Base-by-base conservation (phyloP, 129 eudicot species). In the Flaveria sonorensis region DNA sequence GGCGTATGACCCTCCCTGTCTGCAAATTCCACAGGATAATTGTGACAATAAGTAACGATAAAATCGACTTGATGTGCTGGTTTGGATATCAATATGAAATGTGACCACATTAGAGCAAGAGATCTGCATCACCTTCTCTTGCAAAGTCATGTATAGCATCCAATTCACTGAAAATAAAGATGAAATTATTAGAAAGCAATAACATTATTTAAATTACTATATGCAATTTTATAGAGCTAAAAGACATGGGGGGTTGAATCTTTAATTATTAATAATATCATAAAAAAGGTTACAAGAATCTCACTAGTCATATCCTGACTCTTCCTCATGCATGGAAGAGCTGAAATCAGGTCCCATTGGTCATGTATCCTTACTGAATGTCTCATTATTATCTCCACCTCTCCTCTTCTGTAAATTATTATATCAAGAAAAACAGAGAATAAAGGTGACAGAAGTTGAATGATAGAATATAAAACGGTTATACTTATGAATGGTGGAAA, bases 291-390 rank as follows among this genome's bases (percentile, higher is more conserved):
- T 64, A 20, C 21, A 83, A 67, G 75, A 83, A 79, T 59, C 92
- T 91, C 85, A 94, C 98, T 87, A 73, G 61, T 93, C 91, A 79
- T 79, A 46, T 60, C 72, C 92, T 70, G 98, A 71, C 77, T 89
- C 97, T 78, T 90, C 96, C 43, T 88, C 96, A 43, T 83, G 83
- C 47, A 83, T 75, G 20, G 77, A 82, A 73, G 88, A 62, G 88
- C 97, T 90, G 76, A 93, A 88, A 72, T 90, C 97, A 77, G 98
- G 96, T 71, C 98, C 98, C 88, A 93, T 88, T 1, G 96, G 97
- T 77, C 48, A 82, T 2, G 93, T 74, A 68, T 87, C 92, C 57
- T 79, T 68, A 74, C 64, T 74, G 11, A 71, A 72, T 70, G 80
- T 40, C 60, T 85, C 87, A 18, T 61, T 76, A 79, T 71, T 50